Base-by-base conservation (phyloP, 2,329 filamentous ascomycete genomes). In the Claviceps sp. region DNA sequence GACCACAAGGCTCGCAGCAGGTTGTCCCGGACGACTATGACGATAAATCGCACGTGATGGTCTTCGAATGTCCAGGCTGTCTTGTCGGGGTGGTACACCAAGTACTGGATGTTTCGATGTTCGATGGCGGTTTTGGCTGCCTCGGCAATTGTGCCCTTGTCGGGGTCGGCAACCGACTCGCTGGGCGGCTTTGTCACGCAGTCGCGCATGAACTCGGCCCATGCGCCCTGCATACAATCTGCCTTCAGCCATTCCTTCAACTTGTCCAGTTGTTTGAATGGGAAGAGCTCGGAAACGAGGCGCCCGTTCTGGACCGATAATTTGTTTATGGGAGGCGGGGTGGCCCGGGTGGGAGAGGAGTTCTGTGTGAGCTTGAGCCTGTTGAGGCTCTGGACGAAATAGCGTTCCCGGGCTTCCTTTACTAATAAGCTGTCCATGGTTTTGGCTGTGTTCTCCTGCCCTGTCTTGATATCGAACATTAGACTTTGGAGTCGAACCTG, bases 1-100 rank as follows among this genome's bases (percentile, higher is more conserved):
- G 57, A 57, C 67, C 66, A 70, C 54, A 65, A 37, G 34, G 57
- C 56, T 50, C 59, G 60, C 46, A 70, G 57, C 55, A 65, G 56
- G 50, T 66, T 68, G 55, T 70, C 66, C 26, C 52, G 51, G n/a
- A 68, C 54, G 38, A 68, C 60, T 26, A 63, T 63, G 44, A 60
- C 61, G 41, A 71, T 64, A 61, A 71, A 71, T 38, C 68, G 65
- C 42, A 69, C 60, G 46, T 67, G 56, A 54, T 71, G 67, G 53
- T 71, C 68, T 48, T 69, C 62, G 43, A 55, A 47, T 20, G 62
- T 61, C 68, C 67, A 70, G 26, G 52, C 59, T 2, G 54, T 53
- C 62, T 70, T 70, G 52, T 66, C 60, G 24, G 67, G 67, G 55
- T 68, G 60, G 57, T 68, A 67, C 22, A 66, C 56, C 9, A 68